Base-by-base conservation (phyloP, 306 rosid genomes). In the Citrullus mucosospermus region DNA sequence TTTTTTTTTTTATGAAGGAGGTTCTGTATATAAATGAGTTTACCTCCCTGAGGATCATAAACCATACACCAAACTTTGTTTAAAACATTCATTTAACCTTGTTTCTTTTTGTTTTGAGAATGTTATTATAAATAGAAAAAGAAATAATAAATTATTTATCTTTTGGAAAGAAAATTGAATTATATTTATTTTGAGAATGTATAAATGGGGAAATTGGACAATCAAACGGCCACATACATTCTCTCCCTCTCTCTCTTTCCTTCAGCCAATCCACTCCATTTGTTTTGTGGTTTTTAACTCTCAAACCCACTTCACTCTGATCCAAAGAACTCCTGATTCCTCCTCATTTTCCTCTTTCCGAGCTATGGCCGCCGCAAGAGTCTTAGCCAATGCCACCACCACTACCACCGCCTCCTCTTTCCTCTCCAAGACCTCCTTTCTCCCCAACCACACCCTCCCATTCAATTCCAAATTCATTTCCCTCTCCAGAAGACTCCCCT, bases 291-390 rank as follows among this genome's bases (percentile, higher is more conserved):
- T 43, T 48, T 25, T 25, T 1, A 41, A 41, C 53, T 39, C 74
- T 39, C 74, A 20, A 67, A 67, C 73, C 5, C 43, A 63, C 44
- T 63, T 6, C 20, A 32, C 28, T 44, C 76, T 70, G 58, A 2
- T 70, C 58, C 56, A 70, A 22, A 41, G 11, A 3, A 0, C 8
- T 15, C 72, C 14, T 34, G 5, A 8, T n/a, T 74, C 51, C 8
- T 60, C 18, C 39, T 30, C 9, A 59, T 59, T 22, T 30, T 8
- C 55, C 18, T 41, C 34, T 80, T 65, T 55, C 80, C 8, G 54
- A 61, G 65, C 86, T 66, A 93, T 93, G 98, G 98, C 97, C 81
- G 85, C 96, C 81, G 91, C 90, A 53, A 90, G 93, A 86, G 96
- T 92, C 60, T 82, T 91, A 20, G 54, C 88, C 61, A 91, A 88